Percentiles rank a stretch among this genome's conserved stretches.
Conservation (phyloP, 2,329 filamentous ascomycete genomes). For the Phoma herbarum region DNA sequence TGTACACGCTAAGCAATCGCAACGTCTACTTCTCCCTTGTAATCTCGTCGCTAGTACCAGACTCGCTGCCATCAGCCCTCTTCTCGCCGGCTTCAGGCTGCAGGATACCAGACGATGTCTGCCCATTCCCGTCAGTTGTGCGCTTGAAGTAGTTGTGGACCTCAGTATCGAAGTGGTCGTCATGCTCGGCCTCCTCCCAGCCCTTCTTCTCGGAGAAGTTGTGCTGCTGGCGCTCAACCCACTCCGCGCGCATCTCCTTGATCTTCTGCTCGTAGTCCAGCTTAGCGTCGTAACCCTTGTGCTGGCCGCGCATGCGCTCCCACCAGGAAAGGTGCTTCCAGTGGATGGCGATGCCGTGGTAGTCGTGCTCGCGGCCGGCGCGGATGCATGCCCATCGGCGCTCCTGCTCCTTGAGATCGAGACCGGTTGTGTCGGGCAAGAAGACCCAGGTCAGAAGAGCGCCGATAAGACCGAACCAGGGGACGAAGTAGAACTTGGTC, state of each 20-base stretch:
- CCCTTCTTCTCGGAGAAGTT: conserved; percentile 51
- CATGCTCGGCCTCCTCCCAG: conserved; percentile 38
- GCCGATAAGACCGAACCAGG: conserved; percentile 92
- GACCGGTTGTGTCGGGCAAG: conserved; percentile 95
- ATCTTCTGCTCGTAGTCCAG: conserved; percentile 86
- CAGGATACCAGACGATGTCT: conserved; percentile 19
- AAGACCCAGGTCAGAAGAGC: conserved; percentile 84
- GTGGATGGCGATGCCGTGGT: conserved; percentile 93
- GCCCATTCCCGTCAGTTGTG: conserved; percentile 33
- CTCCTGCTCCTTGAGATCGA: conserved; percentile 97
- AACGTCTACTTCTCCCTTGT: conserved; percentile 15
- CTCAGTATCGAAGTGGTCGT: conserved; percentile 43
- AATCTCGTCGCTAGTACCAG: conserved; percentile 17
- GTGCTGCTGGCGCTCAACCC: conserved; percentile 64
- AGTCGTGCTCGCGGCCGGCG: conserved; percentile 77
- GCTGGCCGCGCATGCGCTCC: conserved; percentile 81
- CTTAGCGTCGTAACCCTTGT: conserved; percentile 81
- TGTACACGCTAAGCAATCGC: conserved; percentile 1
- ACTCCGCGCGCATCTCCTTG: conserved; percentile 74
- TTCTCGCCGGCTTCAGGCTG: conserved; percentile 28
- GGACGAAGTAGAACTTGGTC: conserved; percentile 89
- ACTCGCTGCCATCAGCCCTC: conserved; percentile 23
- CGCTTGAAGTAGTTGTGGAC: conserved; percentile 49
- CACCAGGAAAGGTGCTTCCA: conserved; percentile 86
- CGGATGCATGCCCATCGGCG: conserved; percentile 90